Percentiles rank a stretch among this genome's conserved stretches.
Evolutionary conservation across 257 asterid species (phyloP).

Genomic region (Ophiorrhiza pumila): DNA sequence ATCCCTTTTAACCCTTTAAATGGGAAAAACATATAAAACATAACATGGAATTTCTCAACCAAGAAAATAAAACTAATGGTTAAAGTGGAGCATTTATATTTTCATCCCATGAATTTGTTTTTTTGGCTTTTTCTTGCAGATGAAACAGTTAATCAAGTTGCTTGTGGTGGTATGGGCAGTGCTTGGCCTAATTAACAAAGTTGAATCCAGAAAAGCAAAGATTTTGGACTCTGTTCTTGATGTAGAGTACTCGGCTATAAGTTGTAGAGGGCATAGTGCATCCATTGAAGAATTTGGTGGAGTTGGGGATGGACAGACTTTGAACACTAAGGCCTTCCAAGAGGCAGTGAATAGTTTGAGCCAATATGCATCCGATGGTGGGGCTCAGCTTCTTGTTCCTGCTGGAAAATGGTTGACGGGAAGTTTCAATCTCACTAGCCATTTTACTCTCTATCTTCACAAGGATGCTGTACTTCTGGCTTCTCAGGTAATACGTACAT

Average conservation of each 20-base stretch:
- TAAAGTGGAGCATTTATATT: neutral
- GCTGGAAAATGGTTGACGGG: conserved; percentile 90
- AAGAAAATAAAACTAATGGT: neutral
- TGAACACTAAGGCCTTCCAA: conserved; percentile 69
- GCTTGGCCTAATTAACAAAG: conserved; percentile 16
- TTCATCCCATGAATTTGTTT: neutral
- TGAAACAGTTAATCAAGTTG: conserved; percentile 16
- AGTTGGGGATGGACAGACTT: conserved; percentile 75
- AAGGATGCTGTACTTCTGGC: conserved; percentile 75
- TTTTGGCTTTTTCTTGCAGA: conserved; percentile 22
- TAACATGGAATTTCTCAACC: neutral
- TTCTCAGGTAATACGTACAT: conserved; percentile 62
- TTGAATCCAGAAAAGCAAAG: conserved; percentile 44
- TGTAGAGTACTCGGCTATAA: conserved; percentile 66
- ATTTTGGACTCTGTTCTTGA: neutral
- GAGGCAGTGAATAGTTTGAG: conserved; percentile 56
- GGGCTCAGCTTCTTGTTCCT: conserved; percentile 72
- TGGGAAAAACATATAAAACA: no score
- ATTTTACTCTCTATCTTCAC: conserved; percentile 83
- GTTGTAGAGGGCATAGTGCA: conserved; percentile 75
- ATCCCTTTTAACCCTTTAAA: no score
- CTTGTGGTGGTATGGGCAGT: conserved; percentile 27
- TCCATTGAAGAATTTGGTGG: conserved; percentile 79
- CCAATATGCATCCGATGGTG: conserved; percentile 55
- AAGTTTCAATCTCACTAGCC: conserved; percentile 82